A percentile compares a stretch with the other conserved stretches of the same genome.
These are phyloP conservation scores for Pseudogymnoascus sp. DNA, from an alignment of 2,329 filamentous ascomycete species.

Conservation along the genomic window DNA sequence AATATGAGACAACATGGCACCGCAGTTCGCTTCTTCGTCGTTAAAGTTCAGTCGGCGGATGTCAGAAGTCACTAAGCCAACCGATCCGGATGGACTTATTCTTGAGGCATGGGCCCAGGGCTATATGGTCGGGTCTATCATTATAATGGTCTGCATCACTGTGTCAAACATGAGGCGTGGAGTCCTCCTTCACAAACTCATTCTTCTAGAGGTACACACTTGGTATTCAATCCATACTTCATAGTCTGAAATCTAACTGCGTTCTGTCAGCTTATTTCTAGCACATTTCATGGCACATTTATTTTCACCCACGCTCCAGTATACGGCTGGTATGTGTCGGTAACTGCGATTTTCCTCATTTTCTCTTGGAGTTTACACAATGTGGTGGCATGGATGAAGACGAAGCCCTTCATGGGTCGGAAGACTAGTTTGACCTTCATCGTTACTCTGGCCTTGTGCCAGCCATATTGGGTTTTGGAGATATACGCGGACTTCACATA, in stretches of 20 bases:
- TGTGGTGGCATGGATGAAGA: background rate
- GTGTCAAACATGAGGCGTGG: conserved; percentile 40
- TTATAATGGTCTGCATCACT: conserved; percentile 41
- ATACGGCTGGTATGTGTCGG: conserved; percentile 57
- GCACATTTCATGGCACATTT: conserved; percentile 49
- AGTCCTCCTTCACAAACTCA: conserved; percentile 41
- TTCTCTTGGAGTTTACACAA: background rate
- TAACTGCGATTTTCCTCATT: conserved; percentile 48
- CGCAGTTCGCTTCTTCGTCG: background rate
- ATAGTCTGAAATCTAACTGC: background rate
- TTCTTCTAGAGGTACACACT: conserved; percentile 37
- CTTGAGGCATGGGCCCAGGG: conserved; percentile 38
- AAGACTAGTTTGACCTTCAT: background rate
- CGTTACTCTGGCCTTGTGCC: background rate
- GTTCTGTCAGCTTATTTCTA: conserved; percentile 41
- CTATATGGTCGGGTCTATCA: conserved; percentile 39
- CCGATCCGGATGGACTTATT: conserved; percentile 26
- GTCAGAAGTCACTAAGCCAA: conserved; percentile 18
- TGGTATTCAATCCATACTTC: background rate
- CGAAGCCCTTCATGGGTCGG: background rate
- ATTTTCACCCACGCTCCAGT: conserved; percentile 46
- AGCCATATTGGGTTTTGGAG: background rate
- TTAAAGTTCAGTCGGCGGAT: background rate
- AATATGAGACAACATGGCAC: background rate
- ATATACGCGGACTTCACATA: background rate